Conservation (phyloP, 1,139 yeast species). For the Hansenula anomala region DNA sequence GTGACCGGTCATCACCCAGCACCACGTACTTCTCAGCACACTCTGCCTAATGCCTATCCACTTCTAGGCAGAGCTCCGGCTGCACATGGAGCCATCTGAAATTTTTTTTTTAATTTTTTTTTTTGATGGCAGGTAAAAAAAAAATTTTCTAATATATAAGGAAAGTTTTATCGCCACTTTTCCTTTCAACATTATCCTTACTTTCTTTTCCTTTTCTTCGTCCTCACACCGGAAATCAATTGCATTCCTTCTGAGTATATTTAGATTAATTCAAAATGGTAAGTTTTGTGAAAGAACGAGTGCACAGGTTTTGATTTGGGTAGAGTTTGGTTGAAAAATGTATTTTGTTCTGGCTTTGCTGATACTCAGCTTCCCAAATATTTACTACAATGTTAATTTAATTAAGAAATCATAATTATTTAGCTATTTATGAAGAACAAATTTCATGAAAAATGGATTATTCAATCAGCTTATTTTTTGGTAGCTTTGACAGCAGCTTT, state of each 20-base stretch:
- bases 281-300: neutral
- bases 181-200: constrained; percentile 1
- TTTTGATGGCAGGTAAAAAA: neutral
- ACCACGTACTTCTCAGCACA: neutral
- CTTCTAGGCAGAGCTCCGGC: neutral
- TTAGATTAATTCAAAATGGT: constrained; percentile 10
- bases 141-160: constrained; percentile 1
- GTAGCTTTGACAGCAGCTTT: constrained; percentile 99
- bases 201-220: constrained; percentile 5
- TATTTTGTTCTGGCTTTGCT: too few species aligned
- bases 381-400: too few species aligned
- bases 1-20: too few species aligned
- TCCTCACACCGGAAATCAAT: constrained; percentile 18
- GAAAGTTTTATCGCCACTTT: constrained; percentile 8
- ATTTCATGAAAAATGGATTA: neutral
- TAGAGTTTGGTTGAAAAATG: too few species aligned
- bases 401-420: too few species aligned
- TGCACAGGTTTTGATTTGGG: too few species aligned
- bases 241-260: constrained; percentile 18
- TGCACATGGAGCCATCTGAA: neutral
- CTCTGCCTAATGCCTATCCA: neutral
- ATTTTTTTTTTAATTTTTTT: neutral
- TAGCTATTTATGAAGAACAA: too few species aligned
- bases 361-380: too few species aligned
- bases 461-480: constrained; percentile 67